Percentiles rank a stretch among this genome's conserved stretches.
Conservation (phyloP, 2,329 filamentous ascomycete species). For the Balansia obtecta region DNA sequence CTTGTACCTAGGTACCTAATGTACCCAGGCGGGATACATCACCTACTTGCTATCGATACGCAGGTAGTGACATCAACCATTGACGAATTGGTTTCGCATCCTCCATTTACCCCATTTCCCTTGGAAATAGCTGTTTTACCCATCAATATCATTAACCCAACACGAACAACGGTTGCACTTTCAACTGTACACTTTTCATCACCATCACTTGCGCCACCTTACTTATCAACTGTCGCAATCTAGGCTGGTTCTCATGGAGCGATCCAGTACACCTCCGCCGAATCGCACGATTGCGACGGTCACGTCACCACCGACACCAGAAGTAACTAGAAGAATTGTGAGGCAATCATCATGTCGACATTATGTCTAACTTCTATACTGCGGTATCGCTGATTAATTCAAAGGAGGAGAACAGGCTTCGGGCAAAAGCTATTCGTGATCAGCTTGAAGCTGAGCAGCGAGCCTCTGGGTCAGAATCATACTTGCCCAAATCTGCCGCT, state of each 20-base stretch:
- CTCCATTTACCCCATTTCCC: no score
- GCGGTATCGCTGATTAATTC: background rate
- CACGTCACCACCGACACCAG: slow-evolving; percentile 39
- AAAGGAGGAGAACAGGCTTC: slow-evolving; percentile 77
- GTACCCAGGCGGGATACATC: no score
- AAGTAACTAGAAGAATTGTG: slow-evolving; percentile 42
- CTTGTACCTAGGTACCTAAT: no score
- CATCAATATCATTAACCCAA: no score
- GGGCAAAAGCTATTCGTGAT: slow-evolving; percentile 75
- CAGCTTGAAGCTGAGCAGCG: slow-evolving; percentile 53
- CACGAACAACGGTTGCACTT: no score
- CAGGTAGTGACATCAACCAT: no score
- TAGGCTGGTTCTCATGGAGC: slow-evolving; percentile 23
- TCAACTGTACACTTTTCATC: background rate
- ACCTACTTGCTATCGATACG: no score
- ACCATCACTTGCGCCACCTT: no score
- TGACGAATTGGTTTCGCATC: no score
- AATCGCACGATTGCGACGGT: slow-evolving; percentile 15
- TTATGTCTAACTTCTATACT: slow-evolving; percentile 11
- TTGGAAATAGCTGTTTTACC: no score
- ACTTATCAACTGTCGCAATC: no score
- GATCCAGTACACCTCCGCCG: slow-evolving; percentile 29
- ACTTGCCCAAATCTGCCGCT: slow-evolving; percentile 40
- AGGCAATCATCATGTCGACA: background rate
- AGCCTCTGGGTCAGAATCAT: slow-evolving; percentile 27